These are phyloP conservation scores for Apiospora hydei DNA, from an alignment of 2,329 filamentous ascomycete genomes.

Conservation along the genomic window DNA sequence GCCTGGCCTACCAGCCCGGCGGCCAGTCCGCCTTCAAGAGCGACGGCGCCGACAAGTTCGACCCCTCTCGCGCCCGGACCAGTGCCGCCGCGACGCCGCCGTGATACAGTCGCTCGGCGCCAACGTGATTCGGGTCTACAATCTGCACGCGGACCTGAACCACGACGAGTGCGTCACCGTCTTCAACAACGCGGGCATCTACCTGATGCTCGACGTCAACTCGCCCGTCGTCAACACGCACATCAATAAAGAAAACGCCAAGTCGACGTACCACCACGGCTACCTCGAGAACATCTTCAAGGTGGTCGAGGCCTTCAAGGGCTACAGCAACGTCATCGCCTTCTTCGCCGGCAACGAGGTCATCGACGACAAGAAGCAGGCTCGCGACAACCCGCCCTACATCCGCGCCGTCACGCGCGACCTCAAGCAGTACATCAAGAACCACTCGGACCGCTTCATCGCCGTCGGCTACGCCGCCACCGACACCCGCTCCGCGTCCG, in stretches of 20 bases:
- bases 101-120: slow-evolving; percentile 68
- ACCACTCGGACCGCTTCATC: slow-evolving; percentile 69
- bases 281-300: slow-evolving; percentile 70
- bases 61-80: slow-evolving; percentile 59
- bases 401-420: slow-evolving; percentile 75
- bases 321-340: slow-evolving; percentile 67
- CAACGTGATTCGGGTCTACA: slow-evolving; percentile 71
- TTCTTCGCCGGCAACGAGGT: slow-evolving; percentile 83
- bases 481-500: slow-evolving; percentile 47
- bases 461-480: slow-evolving; percentile 81
- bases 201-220: slow-evolving; percentile 71
- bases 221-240: slow-evolving; percentile 63
- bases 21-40: slow-evolving; percentile 61
- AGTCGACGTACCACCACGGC: slow-evolving; percentile 60
- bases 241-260: slow-evolving; percentile 58
- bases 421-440: slow-evolving; percentile 77
- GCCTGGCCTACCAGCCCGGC: slow-evolving; percentile 71
- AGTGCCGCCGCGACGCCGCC: slow-evolving; percentile 67
- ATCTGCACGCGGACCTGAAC: slow-evolving; percentile 67
- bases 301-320: slow-evolving; percentile 68
- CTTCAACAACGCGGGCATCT: slow-evolving; percentile 70
- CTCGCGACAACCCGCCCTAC: slow-evolving; percentile 68
- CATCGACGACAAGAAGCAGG: slow-evolving; percentile 69
- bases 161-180: slow-evolving; percentile 69
- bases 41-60: slow-evolving; percentile 52